phyloP scores from a whole-genome alignment of 352 stramenopile genomes.

The Phytophthora palmivora region DNA sequence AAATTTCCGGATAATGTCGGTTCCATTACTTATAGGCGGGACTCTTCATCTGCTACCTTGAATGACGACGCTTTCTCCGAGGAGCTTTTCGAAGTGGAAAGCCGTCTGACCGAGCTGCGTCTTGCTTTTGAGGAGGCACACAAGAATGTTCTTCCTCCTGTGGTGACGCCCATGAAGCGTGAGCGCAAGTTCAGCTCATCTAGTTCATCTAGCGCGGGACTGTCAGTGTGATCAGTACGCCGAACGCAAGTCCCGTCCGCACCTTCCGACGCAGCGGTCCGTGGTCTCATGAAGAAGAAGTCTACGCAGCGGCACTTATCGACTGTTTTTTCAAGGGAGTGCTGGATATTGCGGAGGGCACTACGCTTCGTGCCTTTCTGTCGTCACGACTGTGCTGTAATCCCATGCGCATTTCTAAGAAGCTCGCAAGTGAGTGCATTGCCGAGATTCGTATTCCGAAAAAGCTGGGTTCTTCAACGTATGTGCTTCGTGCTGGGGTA shows the following conservation, averaged over 20 bases:
- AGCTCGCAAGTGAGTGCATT: conserved; percentile 75
- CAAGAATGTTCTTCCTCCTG: conserved; percentile 24
- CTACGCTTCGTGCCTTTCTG: conserved; percentile 73
- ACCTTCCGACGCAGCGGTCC: conserved; percentile 62
- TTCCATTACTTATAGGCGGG: conserved; percentile 53
- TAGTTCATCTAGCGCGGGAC: conserved; percentile 37
- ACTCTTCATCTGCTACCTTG: conserved; percentile 13
- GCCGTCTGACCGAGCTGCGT: conserved; percentile 54
- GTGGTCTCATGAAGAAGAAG: conserved; percentile 75
- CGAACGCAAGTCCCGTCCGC: conserved; percentile 30
- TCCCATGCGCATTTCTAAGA: conserved; percentile 82
- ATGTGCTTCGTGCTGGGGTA: conserved; percentile 48
- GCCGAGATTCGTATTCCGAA: conserved; percentile 76
- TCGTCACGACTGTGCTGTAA: conserved; percentile 72
- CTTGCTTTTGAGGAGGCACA: conserved; percentile 51
- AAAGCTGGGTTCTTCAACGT: conserved; percentile 72
- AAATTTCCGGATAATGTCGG: conserved; percentile 71
- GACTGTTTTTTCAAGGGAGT: conserved; percentile 76
- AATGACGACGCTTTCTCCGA: conserved; percentile 42
- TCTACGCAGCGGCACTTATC: conserved; percentile 70
- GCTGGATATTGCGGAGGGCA: conserved; percentile 65
- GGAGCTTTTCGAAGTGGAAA: conserved; percentile 60
- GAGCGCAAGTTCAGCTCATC: conserved; percentile 40
- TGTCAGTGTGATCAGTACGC: conserved; percentile 24
- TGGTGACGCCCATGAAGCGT: conserved; percentile 27